A percentile compares a stretch with the other conserved stretches of the same genome.
Conservation (phyloP, 306 rosid genomes). For the Canavalia ensiformis region DNA sequence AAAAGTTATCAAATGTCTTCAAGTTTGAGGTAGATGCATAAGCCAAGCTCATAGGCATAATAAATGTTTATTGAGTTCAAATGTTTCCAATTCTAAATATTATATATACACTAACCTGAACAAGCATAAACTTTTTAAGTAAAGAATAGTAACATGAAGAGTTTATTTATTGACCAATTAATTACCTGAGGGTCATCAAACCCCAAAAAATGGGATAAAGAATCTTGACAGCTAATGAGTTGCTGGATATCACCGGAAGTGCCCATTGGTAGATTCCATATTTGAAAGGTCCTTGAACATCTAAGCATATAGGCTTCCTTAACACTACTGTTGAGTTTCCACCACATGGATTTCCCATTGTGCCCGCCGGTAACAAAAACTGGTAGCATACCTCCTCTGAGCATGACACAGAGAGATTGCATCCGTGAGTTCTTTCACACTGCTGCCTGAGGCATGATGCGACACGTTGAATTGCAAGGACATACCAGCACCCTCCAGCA, state of each 20-base stretch:
- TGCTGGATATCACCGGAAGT: slow-evolving; percentile 97
- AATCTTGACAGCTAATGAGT: slow-evolving; percentile 85
- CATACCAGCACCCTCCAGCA: slow-evolving; percentile 99
- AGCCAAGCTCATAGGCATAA: too few relatives aligned
- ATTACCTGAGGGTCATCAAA: slow-evolving; percentile 93
- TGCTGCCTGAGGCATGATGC: slow-evolving; percentile 86
- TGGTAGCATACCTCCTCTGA: slow-evolving; percentile 82
- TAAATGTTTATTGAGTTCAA: background rate
- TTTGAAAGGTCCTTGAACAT: slow-evolving; percentile 75
- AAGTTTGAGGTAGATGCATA: background rate
- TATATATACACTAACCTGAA: background rate
- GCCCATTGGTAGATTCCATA: slow-evolving; percentile 98
- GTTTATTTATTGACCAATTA: background rate
- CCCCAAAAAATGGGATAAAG: slow-evolving; percentile 99
- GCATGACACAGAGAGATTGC: slow-evolving; percentile 82
- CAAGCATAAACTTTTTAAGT: background rate
- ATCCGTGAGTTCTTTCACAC: slow-evolving; percentile 66
- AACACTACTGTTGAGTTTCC: slow-evolving; percentile 61
- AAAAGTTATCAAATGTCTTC: background rate
- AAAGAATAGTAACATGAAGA: background rate
- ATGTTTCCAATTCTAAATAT: background rate
- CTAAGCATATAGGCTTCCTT: slow-evolving; percentile 76
- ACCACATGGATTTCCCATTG: slow-evolving; percentile 61
- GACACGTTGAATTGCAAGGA: slow-evolving; percentile 94
- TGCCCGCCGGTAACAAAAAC: slow-evolving; percentile 50